phyloP scores from a whole-genome alignment of 1,284 basidiomycete genomes.

The Ustilago shanxiensis region DNA sequence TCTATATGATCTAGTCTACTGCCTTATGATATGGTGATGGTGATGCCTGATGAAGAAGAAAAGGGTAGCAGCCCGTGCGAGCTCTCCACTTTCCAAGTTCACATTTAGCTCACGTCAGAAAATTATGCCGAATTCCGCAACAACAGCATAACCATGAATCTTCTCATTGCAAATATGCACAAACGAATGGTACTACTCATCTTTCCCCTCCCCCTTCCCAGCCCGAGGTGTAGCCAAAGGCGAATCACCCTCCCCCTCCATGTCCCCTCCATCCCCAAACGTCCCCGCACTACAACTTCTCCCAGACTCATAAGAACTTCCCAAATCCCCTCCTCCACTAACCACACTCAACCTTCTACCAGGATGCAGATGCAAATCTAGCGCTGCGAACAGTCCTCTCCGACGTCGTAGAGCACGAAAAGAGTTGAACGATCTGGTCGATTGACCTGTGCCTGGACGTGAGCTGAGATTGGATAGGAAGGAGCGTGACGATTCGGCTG shows the following conservation, averaged over 20 bases:
- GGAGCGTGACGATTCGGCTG: slow-evolving; percentile 22
- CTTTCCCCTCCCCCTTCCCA: neutral
- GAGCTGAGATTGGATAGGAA: slow-evolving; percentile 4
- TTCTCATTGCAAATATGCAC: neutral
- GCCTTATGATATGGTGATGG: no score
- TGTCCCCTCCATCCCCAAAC: slow-evolving; percentile 17
- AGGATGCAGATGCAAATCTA: slow-evolving; percentile 17
- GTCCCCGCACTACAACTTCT: slow-evolving; percentile 29
- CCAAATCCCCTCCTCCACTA: slow-evolving; percentile 15
- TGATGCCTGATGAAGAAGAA: neutral
- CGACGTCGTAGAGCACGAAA: slow-evolving; percentile 11
- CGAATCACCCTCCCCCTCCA: neutral
- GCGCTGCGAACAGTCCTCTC: slow-evolving; percentile 13
- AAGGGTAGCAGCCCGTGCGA: no score
- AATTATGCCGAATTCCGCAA: slow-evolving; percentile 2
- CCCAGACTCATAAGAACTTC: slow-evolving; percentile 17
- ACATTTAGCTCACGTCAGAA: slow-evolving; percentile 19
- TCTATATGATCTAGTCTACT: no score
- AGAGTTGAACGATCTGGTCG: slow-evolving; percentile 20
- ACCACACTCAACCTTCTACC: slow-evolving; percentile 5
- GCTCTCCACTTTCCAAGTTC: neutral
- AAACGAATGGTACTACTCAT: neutral
- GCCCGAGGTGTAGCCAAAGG: neutral
- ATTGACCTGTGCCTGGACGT: slow-evolving; percentile 14
- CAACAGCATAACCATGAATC: neutral